These are phyloP conservation scores for Tylopilus orsonianus DNA, from an alignment of 1,284 basidiomycete genomes.

Conservation along the genomic window DNA sequence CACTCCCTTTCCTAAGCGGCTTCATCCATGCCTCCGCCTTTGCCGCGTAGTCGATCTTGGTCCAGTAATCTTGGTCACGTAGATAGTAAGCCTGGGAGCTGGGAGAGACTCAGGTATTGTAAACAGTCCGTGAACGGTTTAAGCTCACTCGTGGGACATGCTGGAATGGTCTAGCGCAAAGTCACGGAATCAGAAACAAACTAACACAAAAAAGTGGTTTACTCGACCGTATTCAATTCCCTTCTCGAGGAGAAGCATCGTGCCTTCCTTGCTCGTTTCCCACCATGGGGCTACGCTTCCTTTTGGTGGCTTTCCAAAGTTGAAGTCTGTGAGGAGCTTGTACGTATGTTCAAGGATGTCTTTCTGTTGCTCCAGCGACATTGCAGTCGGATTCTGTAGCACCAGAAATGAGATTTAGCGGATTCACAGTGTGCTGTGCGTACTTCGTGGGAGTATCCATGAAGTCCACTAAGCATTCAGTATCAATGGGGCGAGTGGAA, in stretches of 20 bases:
- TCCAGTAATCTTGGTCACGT: constrained; percentile 70
- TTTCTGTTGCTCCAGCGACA: constrained; percentile 67
- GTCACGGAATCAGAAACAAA: constrained; percentile 6
- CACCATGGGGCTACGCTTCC: constrained; percentile 78
- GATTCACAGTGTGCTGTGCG: neutral
- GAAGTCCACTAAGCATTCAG: constrained; percentile 51
- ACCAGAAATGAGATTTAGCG: neutral
- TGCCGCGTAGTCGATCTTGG: constrained; percentile 67
- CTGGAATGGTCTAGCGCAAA: constrained; percentile 58
- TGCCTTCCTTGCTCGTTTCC: constrained; percentile 73
- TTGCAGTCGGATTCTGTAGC: constrained; percentile 57
- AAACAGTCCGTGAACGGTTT: neutral
- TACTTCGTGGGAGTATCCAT: constrained; percentile 75
- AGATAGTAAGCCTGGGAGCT: constrained; percentile 75
- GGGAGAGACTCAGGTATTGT: constrained; percentile 14
- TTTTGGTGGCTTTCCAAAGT: constrained; percentile 64
- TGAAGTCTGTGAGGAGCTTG: constrained; percentile 67
- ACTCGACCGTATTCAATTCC: constrained; percentile 70
- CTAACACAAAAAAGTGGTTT: neutral
- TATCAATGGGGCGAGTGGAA: neutral
- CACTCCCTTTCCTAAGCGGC: constrained; percentile 62
- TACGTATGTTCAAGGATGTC: constrained; percentile 73
- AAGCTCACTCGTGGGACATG: constrained; percentile 57
- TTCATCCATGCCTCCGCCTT: constrained; percentile 75
- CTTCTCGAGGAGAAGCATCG: constrained; percentile 67